A percentile compares a stretch with the other conserved stretches of the same genome.
Conservation (phyloP, 345 rosid species). For the Gossypioides kirkii region DNA sequence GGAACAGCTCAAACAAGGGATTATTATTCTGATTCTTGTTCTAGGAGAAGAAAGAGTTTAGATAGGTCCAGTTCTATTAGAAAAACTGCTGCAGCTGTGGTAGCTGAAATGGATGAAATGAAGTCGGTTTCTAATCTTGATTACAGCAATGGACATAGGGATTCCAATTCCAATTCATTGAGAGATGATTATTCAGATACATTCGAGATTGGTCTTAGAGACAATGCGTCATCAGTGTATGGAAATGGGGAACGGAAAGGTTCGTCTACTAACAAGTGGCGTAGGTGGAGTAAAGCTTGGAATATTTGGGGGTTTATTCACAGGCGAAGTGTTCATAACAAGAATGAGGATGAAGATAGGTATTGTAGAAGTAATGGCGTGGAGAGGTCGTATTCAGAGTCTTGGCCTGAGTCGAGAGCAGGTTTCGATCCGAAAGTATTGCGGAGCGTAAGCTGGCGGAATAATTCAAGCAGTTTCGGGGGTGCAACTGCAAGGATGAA, state of each 20-base stretch:
- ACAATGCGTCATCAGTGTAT: constrained; percentile 37
- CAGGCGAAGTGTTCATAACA: constrained; percentile 47
- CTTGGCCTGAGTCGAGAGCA: constrained; percentile 75
- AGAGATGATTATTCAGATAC: constrained; percentile 78
- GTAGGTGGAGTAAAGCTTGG: constrained; percentile 83
- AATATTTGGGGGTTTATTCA: constrained; percentile 80
- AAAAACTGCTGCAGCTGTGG: constrained; percentile 71
- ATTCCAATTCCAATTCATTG: constrained; percentile 62
- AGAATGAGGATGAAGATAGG: constrained; percentile 66
- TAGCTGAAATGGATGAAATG: constrained; percentile 69
- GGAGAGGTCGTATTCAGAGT: constrained; percentile 71
- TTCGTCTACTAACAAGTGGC: constrained; percentile 49
- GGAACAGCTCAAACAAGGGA: constrained; percentile 89
- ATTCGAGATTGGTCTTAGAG: constrained; percentile 56
- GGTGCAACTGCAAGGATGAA: too few species aligned
- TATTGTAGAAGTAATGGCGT: constrained; percentile 58
- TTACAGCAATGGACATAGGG: constrained; percentile 43
- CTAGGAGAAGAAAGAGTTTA: constrained; percentile 79
- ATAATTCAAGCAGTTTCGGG: too few species aligned
- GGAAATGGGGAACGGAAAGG: constrained; percentile 52
- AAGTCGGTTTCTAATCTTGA: constrained; percentile 56
- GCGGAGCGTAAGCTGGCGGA: too few species aligned
- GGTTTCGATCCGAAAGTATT: too few species aligned
- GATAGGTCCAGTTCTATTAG: constrained; percentile 75
- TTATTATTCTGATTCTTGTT: constrained; percentile 74